These are phyloP conservation scores for Chaetoceros muelleri DNA, from an alignment of 108 stramenopile genomes.

Conservation along the genomic window DNA sequence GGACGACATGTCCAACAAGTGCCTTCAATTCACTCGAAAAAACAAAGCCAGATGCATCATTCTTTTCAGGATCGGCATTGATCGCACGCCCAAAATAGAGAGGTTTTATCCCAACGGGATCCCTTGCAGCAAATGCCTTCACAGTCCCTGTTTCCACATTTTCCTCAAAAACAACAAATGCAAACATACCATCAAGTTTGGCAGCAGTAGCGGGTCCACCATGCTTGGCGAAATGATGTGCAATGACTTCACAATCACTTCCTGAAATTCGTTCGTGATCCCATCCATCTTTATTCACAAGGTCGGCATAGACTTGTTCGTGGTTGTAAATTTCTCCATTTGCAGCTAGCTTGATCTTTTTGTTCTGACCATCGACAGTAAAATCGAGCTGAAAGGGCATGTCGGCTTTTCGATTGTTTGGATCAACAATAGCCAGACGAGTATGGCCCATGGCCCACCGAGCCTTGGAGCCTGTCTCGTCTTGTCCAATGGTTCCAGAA, in stretches of 20 bases:
- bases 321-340: conserved; percentile 80
- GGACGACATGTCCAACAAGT: conserved; percentile 48
- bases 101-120: conserved; percentile 72
- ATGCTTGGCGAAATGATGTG: conserved; percentile 43
- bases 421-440: conserved; percentile 65
- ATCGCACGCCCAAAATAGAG: conserved; percentile 51
- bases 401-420: conserved; percentile 36
- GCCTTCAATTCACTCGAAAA: conserved; percentile 64
- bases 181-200: conserved; percentile 72
- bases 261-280: conserved; percentile 25
- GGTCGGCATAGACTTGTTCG: conserved; percentile 27
- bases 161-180: conserved; percentile 56
- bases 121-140: conserved; percentile 52
- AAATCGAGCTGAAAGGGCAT: conserved; percentile 59
- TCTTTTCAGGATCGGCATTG: conserved; percentile 3
- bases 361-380: conserved; percentile 12
- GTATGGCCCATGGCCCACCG: conserved; percentile 39
- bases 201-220: conserved; percentile 39
- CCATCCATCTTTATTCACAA: conserved; percentile 40
- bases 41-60: conserved; percentile 25
- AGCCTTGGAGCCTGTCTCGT: background rate
- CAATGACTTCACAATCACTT: conserved; percentile 66
- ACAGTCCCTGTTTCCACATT: conserved; percentile 16
- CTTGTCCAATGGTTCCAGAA: background rate
- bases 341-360: conserved; percentile 39